Evolutionary conservation across 352 stramenopile species (phyloP).

Genomic region (Phytophthora nicotianae): DNA sequence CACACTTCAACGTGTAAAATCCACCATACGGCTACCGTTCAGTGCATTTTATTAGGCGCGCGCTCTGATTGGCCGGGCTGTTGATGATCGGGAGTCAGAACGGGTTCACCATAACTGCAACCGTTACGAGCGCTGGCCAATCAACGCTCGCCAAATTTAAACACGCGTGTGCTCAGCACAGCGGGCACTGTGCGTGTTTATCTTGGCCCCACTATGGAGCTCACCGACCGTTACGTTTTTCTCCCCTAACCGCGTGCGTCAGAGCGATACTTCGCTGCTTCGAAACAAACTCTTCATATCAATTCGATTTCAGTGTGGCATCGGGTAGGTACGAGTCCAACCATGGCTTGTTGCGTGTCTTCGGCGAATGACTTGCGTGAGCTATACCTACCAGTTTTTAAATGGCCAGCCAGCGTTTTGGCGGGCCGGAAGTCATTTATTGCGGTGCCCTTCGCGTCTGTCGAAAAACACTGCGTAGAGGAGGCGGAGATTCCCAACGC

Average conservation of each 20-base stretch:
- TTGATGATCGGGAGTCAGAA: neutral
- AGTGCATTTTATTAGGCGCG: conserved; percentile 28
- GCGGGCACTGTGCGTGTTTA: conserved; percentile 9
- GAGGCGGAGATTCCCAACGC: conserved; percentile 20
- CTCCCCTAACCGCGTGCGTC: conserved; percentile 24
- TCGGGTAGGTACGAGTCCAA: conserved; percentile 1
- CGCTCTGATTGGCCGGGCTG: conserved; percentile 26
- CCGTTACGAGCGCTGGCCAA: conserved; percentile 27
- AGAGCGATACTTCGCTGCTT: conserved; percentile 24
- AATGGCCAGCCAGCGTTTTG: conserved; percentile 7
- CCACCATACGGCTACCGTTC: conserved; percentile 14
- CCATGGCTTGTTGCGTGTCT: conserved; percentile 13
- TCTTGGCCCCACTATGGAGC: conserved; percentile 16
- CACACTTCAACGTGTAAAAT: conserved; percentile 19
- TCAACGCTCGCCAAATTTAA: conserved; percentile 29
- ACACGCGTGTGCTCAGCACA: conserved; percentile 13
- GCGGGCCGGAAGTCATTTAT: neutral
- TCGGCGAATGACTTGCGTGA: conserved; percentile 7
- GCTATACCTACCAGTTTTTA: conserved; percentile 8
- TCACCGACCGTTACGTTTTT: conserved; percentile 20
- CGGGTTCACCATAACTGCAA: conserved; percentile 12
- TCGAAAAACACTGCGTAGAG: conserved; percentile 6
- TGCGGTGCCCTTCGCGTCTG: neutral
- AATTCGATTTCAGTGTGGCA: conserved; percentile 25
- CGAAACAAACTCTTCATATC: conserved; percentile 17